Conservation (phyloP, 768 basidiomycete species). For the Rhodocollybia butyracea region DNA sequence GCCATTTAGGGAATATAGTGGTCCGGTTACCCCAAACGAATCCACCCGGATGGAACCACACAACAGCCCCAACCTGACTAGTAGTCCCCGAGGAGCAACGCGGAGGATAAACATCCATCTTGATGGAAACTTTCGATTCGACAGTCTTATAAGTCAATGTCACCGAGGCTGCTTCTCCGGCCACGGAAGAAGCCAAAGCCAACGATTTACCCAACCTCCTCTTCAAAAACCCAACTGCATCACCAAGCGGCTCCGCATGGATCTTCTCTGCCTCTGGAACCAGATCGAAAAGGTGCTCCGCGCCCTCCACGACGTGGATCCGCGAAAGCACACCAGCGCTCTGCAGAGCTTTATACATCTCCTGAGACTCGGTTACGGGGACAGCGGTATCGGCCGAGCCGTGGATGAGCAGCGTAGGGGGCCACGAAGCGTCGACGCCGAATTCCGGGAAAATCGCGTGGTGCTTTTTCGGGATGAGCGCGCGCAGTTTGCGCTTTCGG, state of each 20-base stretch:
- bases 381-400: conserved; percentile 49
- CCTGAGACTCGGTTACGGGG: conserved; percentile 34
- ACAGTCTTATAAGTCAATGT: background rate
- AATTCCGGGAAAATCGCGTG: conserved; percentile 45
- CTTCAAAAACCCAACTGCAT: background rate
- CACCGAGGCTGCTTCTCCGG: too few relatives aligned
- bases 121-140: background rate
- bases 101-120: conserved; percentile 1
- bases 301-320: background rate
- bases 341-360: conserved; percentile 27
- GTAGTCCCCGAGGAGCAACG: background rate
- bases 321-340: conserved; percentile 23
- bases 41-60: conserved; percentile 54
- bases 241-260: background rate
- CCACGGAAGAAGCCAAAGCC: too few relatives aligned
- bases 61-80: conserved; percentile 13
- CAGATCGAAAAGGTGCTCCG: conserved; percentile 6
- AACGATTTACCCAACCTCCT: background rate
- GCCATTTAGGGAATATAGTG: conserved; percentile 65
- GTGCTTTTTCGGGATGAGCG: conserved; percentile 25
- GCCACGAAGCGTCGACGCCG: conserved; percentile 33
- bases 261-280: conserved; percentile 1
- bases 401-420: conserved; percentile 44
- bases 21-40: conserved; percentile 54
- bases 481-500: background rate